These are phyloP conservation scores for Nidula microcarpa DNA, from an alignment of 768 basidiomycete genomes.

Conservation along the genomic window DNA sequence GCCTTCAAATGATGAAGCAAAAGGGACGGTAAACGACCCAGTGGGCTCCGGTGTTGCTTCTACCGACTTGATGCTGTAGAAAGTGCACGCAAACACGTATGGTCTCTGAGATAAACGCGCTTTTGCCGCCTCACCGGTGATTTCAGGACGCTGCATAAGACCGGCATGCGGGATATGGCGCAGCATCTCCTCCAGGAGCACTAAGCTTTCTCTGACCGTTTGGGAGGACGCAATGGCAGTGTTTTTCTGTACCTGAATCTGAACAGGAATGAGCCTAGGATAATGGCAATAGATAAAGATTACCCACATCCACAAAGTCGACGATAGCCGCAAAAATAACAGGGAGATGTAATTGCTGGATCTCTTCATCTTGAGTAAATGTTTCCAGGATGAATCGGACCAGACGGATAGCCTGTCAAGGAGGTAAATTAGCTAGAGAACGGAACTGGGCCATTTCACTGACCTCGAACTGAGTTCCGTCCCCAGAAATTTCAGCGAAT, in stretches of 20 bases:
- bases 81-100: slow-evolving; percentile 55
- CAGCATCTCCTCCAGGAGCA: slow-evolving; percentile 53
- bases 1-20: slow-evolving; percentile 56
- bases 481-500: slow-evolving; percentile 50
- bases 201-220: slow-evolving; percentile 36
- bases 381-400: slow-evolving; percentile 68
- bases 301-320: slow-evolving; percentile 59
- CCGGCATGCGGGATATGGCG: slow-evolving; percentile 46
- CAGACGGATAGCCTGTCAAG: slow-evolving; percentile 60
- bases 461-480: slow-evolving; percentile 47
- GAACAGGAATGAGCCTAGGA: slow-evolving; percentile 1
- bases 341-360: slow-evolving; percentile 76
- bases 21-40: slow-evolving; percentile 39
- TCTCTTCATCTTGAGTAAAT: slow-evolving; percentile 88
- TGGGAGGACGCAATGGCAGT: slow-evolving; percentile 26
- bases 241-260: slow-evolving; percentile 36
- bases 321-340: slow-evolving; percentile 68
- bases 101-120: slow-evolving; percentile 30
- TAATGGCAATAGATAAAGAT: not conserved
- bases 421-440: slow-evolving; percentile 1
- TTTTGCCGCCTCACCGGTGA: slow-evolving; percentile 30
- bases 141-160: slow-evolving; percentile 47
- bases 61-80: slow-evolving; percentile 49
- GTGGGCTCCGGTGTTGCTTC: slow-evolving; percentile 10
- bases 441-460: slow-evolving; percentile 4